Conservation (phyloP, 2,329 filamentous ascomycete species). For the Cladosporium cucumerinum region DNA sequence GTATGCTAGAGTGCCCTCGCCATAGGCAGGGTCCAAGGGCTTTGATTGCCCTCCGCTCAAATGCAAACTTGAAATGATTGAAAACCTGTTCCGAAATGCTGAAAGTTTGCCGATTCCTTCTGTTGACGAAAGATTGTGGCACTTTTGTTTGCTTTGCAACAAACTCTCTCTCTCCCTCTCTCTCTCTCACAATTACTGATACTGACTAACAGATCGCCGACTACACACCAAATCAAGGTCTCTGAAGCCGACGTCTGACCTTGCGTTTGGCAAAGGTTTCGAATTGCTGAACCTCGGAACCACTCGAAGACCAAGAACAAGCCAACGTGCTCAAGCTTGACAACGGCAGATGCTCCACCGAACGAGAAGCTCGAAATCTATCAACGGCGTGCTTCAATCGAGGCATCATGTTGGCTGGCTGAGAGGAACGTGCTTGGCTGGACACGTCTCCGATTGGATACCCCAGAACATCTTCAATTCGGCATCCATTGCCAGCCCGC, state of each 20-base stretch:
- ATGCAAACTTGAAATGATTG: constrained; percentile 16
- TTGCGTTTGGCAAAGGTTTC: neutral
- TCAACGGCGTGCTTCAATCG: constrained; percentile 5
- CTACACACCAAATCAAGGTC: neutral
- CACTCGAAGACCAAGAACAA: neutral
- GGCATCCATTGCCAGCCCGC: neutral
- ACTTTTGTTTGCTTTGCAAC: constrained; percentile 4
- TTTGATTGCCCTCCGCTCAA: constrained; percentile 18
- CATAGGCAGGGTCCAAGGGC: constrained; percentile 30
- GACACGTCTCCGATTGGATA: constrained; percentile 13
- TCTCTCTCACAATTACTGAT: neutral
- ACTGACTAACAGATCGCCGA: constrained; percentile 4
- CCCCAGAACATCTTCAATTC: constrained; percentile 4
- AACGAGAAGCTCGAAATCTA: neutral
- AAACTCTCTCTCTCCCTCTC: too few relatives aligned
- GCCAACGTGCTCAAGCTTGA: constrained; percentile 7
- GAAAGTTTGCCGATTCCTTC: neutral
- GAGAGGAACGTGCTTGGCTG: constrained; percentile 8
- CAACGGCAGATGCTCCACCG: neutral
- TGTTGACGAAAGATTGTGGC: neutral
- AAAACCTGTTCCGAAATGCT: constrained; percentile 6
- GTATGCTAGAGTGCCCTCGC: constrained; percentile 31
- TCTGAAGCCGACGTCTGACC: neutral
- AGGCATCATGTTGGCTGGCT: constrained; percentile 8
- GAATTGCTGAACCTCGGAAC: constrained; percentile 4